These are phyloP conservation scores for Mortierella sp. DNA, from an alignment of 371 early-diverging fungal species.

Conservation along the genomic window DNA sequence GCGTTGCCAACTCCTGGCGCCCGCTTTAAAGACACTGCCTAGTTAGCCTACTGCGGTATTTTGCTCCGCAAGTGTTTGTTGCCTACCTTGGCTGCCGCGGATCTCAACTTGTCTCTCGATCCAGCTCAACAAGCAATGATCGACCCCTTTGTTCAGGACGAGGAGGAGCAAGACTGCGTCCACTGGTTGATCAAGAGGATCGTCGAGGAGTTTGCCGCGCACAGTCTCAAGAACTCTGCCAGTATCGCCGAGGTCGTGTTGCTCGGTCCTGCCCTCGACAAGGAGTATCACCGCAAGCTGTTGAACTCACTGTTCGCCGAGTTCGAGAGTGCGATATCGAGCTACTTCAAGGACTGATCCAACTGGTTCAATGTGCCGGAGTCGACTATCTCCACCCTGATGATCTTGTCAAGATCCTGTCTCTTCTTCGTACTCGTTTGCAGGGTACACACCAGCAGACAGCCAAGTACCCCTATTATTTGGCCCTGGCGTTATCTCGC, in stretches of 20 bases:
- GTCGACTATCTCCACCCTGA: neutral
- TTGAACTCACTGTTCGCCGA: neutral
- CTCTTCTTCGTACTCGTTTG: neutral
- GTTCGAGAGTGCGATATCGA: neutral
- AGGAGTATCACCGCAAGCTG: neutral
- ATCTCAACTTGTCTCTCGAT: no score
- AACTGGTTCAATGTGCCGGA: neutral
- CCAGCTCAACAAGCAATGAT: no score
- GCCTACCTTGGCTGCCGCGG: no score
- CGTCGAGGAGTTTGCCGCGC: neutral
- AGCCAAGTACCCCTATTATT: neutral
- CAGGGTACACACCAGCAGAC: neutral
- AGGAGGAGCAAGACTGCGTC: no score
- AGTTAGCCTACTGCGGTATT: no score
- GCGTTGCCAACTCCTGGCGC: no score
- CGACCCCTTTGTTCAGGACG: no score
- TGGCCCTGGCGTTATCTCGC: no score
- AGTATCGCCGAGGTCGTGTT: neutral
- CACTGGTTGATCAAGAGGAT: no score
- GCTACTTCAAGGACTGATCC: neutral
- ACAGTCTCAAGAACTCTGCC: neutral
- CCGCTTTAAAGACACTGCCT: no score
- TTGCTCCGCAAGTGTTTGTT: no score
- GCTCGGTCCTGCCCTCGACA: neutral
- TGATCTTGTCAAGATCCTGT: conserved; percentile 3